Conservation (phyloP, 495 filamentous ascomycete species). For the Daldinia decipiens region DNA sequence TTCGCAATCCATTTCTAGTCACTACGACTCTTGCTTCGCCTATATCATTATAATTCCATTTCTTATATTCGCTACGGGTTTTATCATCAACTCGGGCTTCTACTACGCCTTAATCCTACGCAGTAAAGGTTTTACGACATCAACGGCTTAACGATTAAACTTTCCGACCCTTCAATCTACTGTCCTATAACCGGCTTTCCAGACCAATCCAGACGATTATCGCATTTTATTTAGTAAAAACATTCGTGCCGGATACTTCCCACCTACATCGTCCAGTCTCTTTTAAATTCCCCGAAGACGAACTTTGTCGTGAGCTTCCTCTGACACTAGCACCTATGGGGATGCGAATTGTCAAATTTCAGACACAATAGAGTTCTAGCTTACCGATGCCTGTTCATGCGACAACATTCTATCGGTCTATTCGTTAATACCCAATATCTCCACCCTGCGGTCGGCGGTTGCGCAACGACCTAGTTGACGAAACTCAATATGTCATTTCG, state of each 20-base stretch:
- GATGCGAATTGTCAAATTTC: slow-evolving; percentile 26
- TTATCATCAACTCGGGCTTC: slow-evolving; percentile 14
- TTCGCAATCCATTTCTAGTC: slow-evolving; percentile 14
- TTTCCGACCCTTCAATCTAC: slow-evolving; percentile 19
- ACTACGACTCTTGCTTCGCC: slow-evolving; percentile 8
- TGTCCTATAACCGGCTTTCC: slow-evolving; percentile 10
- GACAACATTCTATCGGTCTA: slow-evolving; percentile 22
- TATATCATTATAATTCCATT: slow-evolving; percentile 32
- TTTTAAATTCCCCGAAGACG: slow-evolving; percentile 35
- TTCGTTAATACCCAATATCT: slow-evolving; percentile 32
- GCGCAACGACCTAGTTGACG: slow-evolving; percentile 28
- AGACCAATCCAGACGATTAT: not conserved
- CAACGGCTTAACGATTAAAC: slow-evolving; percentile 30
- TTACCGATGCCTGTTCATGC: slow-evolving; percentile 34
- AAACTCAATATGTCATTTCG: slow-evolving; percentile 61
- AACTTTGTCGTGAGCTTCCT: slow-evolving; percentile 33
- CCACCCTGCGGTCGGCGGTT: slow-evolving; percentile 19
- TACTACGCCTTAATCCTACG: slow-evolving; percentile 8
- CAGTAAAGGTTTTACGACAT: slow-evolving; percentile 31
- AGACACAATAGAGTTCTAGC: slow-evolving; percentile 34
- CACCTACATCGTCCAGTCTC: slow-evolving; percentile 22
- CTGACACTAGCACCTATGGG: slow-evolving; percentile 23
- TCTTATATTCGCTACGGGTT: slow-evolving; percentile 15
- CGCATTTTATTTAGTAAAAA: not conserved
- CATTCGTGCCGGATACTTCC: slow-evolving; percentile 1